These are phyloP conservation scores for Colletotrichum sp. DNA, from an alignment of 2,329 filamentous ascomycete genomes.

Conservation along the genomic window DNA sequence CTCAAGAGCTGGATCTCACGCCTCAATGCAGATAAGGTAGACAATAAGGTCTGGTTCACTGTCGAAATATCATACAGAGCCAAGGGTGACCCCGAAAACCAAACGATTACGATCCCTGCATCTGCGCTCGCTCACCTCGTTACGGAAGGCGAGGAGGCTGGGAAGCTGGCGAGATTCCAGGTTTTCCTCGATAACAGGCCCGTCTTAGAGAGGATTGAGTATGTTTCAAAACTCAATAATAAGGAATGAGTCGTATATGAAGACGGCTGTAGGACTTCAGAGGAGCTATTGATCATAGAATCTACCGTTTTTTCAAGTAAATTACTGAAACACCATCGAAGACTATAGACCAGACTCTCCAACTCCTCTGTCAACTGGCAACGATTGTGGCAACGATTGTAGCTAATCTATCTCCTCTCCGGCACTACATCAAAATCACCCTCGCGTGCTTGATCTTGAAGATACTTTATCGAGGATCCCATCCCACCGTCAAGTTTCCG, in stretches of 20 bases:
- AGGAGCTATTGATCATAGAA: no score
- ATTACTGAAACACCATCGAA: neutral
- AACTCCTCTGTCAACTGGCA: neutral
- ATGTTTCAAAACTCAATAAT: neutral
- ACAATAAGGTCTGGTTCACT: neutral
- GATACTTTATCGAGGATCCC: neutral
- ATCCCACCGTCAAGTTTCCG: neutral
- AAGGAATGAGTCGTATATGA: neutral
- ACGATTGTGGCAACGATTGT: neutral
- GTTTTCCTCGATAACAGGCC: neutral
- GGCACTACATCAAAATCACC: neutral
- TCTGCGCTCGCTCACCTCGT: neutral
- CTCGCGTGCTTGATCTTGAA: neutral
- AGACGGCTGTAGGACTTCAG: no score
- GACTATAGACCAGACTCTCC: neutral
- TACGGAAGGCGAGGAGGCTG: neutral
- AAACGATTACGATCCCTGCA: neutral
- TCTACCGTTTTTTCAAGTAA: neutral
- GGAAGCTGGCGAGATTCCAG: neutral
- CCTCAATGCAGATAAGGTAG: neutral
- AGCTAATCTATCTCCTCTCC: neutral
- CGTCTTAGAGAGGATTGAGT: neutral
- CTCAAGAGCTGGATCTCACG: neutral
- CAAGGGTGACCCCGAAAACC: neutral
- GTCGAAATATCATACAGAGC: neutral